A percentile compares a stretch with the other conserved stretches of the same genome.
Conservation (phyloP, 345 rosid genomes). For the Abelmoschus esculentus region DNA sequence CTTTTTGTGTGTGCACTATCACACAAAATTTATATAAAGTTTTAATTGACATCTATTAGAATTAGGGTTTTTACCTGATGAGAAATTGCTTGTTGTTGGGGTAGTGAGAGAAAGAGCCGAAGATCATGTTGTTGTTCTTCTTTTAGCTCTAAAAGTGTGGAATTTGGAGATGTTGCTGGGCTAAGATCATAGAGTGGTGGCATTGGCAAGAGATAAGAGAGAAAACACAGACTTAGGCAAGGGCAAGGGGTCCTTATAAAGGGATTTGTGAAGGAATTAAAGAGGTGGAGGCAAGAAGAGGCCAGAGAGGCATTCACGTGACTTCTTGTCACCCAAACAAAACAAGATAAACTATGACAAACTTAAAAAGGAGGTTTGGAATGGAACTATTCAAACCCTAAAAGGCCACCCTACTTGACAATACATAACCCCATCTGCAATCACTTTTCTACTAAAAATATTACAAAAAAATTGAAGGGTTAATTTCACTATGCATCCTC, state of each 20-base stretch:
- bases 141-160: background rate
- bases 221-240: background rate
- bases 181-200: slow-evolving; percentile 15
- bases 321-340: slow-evolving; percentile 21
- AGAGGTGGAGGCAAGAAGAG: slow-evolving; percentile 9
- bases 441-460: background rate
- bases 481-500: background rate
- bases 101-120: background rate
- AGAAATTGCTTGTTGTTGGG: background rate
- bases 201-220: slow-evolving; percentile 14
- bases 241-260: background rate
- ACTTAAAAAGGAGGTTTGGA: background rate
- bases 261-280: background rate
- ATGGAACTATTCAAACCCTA: slow-evolving; percentile 2
- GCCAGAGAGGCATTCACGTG: slow-evolving; percentile 11
- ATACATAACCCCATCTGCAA: background rate
- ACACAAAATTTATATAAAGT: no score
- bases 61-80: background rate
- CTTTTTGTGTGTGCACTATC: no score
- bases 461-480: background rate
- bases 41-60: no score
- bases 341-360: slow-evolving; percentile 6
- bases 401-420: background rate
- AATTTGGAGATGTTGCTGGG: background rate
- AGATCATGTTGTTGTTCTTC: background rate